Evolutionary conservation across 2,329 filamentous ascomycete species (phyloP), one percentile per base, ranked within the genome.

Genomic region (Metarhizium anisopliae): DNA sequence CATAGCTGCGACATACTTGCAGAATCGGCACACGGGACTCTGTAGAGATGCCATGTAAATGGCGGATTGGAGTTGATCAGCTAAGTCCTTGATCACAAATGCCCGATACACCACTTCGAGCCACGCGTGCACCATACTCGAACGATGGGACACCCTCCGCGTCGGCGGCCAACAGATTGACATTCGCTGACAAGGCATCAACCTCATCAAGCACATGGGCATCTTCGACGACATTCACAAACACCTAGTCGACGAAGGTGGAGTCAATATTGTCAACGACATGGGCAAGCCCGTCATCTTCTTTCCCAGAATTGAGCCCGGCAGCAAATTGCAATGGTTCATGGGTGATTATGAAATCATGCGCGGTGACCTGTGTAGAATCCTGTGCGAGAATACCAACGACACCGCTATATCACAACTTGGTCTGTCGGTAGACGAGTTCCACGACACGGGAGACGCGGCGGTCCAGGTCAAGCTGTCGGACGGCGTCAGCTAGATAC

Each of bases 331-430:
- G n/a, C n/a, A 80, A 61, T 68, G 66, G 8, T 65, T 81, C 30
- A 80, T 77, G 0, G 77, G 74, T 57, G 82, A 85, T 55, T 83
- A 74, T 57, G 82, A 85, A 67, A 78, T 85, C 51, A 78, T 85
- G 73, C 71, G 82, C 8, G 80, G 78, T 0, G 78, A 83, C 53
- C 62, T 85, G n/a, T 74, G 75, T 4, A 65, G 68, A 11, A 68
- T 84, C 2, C 63, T 85, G 1, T 77, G 77, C 60, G 70, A 80
- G 0, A 66, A 60, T 18, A 71, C 68, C 25, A 59, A 64, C 10
- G 59, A 65, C 13, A 61, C 55, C 4, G 61, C 60, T 14, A 58
- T 58, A 35, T 71, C 66, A 56, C 40, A 60, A 1, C 70, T 70
- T 47, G 67, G 63, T 6, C 66, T 67, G 30, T 64, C 62, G 4